phyloP scores from a whole-genome alignment of 2,329 filamentous ascomycete genomes.

The Geosmithia morbida region DNA sequence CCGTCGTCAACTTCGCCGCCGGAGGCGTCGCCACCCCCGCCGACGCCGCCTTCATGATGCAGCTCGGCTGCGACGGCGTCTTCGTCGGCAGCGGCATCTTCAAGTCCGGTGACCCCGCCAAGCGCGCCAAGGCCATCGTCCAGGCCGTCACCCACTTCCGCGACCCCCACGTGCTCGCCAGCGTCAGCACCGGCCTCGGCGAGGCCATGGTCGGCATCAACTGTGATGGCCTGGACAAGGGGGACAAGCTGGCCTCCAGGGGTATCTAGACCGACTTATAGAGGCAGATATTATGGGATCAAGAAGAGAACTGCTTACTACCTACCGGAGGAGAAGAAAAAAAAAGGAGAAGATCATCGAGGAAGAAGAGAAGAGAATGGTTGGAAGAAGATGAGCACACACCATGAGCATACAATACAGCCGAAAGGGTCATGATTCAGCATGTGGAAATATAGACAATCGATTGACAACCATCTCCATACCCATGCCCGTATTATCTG shows the following conservation, averaged over 20 bases:
- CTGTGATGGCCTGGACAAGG: constrained; percentile 59
- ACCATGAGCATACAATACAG: too few relatives aligned
- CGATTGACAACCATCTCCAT: too few relatives aligned
- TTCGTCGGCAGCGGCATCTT: constrained; percentile 97
- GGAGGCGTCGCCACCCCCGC: constrained; percentile 99
- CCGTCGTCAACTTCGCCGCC: constrained; percentile 95
- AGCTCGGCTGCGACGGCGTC: constrained; percentile 92
- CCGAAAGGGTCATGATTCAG: too few relatives aligned
- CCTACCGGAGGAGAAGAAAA: neutral
- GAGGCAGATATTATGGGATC: neutral
- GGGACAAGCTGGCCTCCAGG: constrained; percentile 70
- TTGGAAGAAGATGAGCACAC: too few relatives aligned
- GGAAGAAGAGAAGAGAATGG: neutral
- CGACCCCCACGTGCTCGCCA: constrained; percentile 72
- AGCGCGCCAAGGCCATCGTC: constrained; percentile 88
- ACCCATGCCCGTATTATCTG: too few relatives aligned
- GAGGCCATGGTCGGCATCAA: constrained; percentile 98
- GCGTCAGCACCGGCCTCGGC: constrained; percentile 79
- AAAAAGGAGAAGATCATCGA: neutral
- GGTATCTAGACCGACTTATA: too few relatives aligned
- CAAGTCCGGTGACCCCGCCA: constrained; percentile 82
- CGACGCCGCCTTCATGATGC: constrained; percentile 95
- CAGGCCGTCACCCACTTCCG: constrained; percentile 84
- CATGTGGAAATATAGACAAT: too few relatives aligned
- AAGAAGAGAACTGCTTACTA: neutral